Percentiles rank a stretch among this genome's conserved stretches.
phyloP scores from a whole-genome alignment of 495 filamentous ascomycete species.

The Talaromyces wortmannii region DNA sequence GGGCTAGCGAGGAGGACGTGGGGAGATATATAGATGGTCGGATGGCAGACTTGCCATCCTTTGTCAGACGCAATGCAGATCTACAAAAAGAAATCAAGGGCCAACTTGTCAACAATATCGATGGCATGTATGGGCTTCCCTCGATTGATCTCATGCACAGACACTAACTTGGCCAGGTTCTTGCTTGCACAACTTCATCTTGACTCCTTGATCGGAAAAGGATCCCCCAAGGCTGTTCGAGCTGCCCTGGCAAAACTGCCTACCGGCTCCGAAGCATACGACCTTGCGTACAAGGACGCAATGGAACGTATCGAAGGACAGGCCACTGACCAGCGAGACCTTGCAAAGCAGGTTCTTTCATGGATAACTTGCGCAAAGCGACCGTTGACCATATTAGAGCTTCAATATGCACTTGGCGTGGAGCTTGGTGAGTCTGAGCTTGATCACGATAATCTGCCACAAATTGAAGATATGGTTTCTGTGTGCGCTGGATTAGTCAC shows the following conservation, averaged over 20 bases:
- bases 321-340: slow-evolving; percentile 7
- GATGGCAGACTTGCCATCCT: slow-evolving; percentile 12
- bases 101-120: slow-evolving; percentile 15
- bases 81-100: slow-evolving; percentile 22
- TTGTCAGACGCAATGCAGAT: slow-evolving; percentile 8
- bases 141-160: neutral
- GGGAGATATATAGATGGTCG: neutral
- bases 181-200: slow-evolving; percentile 46
- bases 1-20: slow-evolving; percentile 3
- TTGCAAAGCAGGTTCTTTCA: slow-evolving; percentile 27
- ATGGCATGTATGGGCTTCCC: slow-evolving; percentile 29
- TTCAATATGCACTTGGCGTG: slow-evolving; percentile 40
- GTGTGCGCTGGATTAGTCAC: slow-evolving; percentile 48
- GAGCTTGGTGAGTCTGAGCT: slow-evolving; percentile 17
- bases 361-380: slow-evolving; percentile 38
- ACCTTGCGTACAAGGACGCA: slow-evolving; percentile 31
- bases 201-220: slow-evolving; percentile 31
- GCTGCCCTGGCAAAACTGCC: slow-evolving; percentile 23
- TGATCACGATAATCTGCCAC: slow-evolving; percentile 29
- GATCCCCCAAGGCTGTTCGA: slow-evolving; percentile 19
- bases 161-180: slow-evolving; percentile 30
- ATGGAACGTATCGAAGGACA: slow-evolving; percentile 37
- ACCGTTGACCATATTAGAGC: slow-evolving; percentile 28
- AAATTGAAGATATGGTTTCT: slow-evolving; percentile 30
- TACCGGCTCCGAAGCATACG: slow-evolving; percentile 11